Conservation (phyloP, 2,329 filamentous ascomycete genomes). For the Raffaelea arxii region DNA sequence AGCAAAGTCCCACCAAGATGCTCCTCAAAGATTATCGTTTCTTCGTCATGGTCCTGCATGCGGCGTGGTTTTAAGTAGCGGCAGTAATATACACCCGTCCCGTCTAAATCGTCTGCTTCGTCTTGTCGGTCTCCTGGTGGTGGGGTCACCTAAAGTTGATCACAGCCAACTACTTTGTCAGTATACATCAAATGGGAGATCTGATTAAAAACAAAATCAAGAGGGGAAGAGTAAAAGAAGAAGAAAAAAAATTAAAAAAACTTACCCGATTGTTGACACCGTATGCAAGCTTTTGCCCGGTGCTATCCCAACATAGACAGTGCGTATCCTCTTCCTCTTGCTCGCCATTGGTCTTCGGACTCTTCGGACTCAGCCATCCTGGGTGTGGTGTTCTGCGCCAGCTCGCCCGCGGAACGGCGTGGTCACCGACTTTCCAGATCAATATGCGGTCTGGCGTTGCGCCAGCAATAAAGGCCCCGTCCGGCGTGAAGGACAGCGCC, state of each 20-base stretch:
- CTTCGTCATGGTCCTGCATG: conserved; percentile 11
- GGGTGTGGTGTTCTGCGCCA: conserved; percentile 47
- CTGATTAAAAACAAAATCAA: background rate
- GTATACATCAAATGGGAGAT: no score
- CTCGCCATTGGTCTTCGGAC: conserved; percentile 42
- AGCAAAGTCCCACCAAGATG: background rate
- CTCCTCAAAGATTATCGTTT: conserved; percentile 6
- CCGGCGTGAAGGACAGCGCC: conserved; percentile 51
- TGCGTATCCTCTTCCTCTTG: conserved; percentile 51
- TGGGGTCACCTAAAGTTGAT: conserved; percentile 14
- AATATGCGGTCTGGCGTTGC: conserved; percentile 49
- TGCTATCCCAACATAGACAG: conserved; percentile 52
- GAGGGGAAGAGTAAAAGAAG: background rate
- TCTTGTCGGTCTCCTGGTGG: background rate
- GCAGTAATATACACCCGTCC: conserved; percentile 6
- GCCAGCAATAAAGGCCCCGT: conserved; percentile 53
- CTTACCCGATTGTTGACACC: conserved; percentile 53
- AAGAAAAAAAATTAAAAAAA: conserved; percentile 9
- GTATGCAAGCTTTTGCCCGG: conserved; percentile 53
- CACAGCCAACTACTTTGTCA: conserved; percentile 12
- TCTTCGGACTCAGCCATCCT: conserved; percentile 51
- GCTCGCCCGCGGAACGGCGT: conserved; percentile 46
- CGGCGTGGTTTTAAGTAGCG: conserved; percentile 1
- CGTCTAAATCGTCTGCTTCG: background rate
- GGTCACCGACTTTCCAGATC: conserved; percentile 56